Evolutionary conservation across 345 rosid genomes (phyloP).

Genomic region (Xanthoceras sorbifolium): DNA sequence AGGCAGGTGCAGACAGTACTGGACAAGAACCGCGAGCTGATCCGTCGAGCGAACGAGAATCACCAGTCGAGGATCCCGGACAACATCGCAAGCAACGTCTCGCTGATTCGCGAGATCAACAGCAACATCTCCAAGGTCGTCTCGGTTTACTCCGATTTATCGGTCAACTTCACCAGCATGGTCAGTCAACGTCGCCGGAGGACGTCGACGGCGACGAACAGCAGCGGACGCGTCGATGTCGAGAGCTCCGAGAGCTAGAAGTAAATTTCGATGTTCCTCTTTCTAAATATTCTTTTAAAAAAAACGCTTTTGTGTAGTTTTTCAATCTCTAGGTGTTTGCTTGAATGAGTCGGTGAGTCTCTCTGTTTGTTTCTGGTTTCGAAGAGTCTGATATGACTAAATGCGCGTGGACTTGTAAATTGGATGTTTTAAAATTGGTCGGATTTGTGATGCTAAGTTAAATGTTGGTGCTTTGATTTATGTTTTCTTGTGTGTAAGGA

Average conservation of each 20-base stretch:
- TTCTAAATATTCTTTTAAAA: background rate
- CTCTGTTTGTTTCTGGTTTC: background rate
- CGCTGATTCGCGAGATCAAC: constrained; percentile 36
- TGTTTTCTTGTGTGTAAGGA: constrained; percentile 18
- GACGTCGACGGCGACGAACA: background rate
- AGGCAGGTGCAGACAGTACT: constrained; percentile 35
- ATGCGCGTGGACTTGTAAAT: background rate
- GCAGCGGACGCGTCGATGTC: background rate
- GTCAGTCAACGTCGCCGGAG: constrained; percentile 28
- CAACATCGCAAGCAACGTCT: constrained; percentile 34
- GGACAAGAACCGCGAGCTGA: constrained; percentile 38
- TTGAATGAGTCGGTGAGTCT: background rate
- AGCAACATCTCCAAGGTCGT: constrained; percentile 38
- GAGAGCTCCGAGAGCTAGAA: background rate
- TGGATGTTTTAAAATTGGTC: background rate
- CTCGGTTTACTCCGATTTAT: constrained; percentile 39
- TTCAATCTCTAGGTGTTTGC: background rate
- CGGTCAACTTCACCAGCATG: constrained; percentile 27
- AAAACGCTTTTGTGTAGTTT: background rate
- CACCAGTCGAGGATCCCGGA: constrained; percentile 41
- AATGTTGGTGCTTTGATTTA: background rate
- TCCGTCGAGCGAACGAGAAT: constrained; percentile 39
- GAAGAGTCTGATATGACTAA: background rate
- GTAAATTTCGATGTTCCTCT: constrained; percentile 9
- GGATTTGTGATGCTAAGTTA: background rate